phyloP scores from a whole-genome alignment of 371 early-diverging fungal species.

The Rhizopus delemar region DNA sequence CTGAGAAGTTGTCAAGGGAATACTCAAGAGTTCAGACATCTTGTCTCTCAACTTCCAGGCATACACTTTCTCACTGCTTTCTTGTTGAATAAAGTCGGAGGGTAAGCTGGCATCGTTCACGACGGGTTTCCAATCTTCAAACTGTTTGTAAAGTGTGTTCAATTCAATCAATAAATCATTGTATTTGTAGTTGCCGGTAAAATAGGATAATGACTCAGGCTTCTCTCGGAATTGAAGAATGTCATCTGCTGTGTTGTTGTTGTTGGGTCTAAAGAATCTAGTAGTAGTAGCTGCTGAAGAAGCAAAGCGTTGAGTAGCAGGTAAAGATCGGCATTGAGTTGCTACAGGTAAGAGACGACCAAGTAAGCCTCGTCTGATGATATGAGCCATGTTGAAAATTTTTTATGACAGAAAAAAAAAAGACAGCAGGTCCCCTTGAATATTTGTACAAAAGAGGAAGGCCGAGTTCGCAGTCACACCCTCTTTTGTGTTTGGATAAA shows the following conservation, averaged over 20 bases:
- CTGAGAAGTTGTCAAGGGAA: slow-evolving; percentile 66
- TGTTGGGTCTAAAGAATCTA: background rate
- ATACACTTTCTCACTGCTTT: slow-evolving; percentile 26
- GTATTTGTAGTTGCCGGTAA: slow-evolving; percentile 85
- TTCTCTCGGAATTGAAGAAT: slow-evolving; percentile 22
- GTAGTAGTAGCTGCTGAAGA: background rate
- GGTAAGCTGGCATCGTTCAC: background rate
- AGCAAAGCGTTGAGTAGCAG: background rate
- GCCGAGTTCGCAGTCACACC: background rate
- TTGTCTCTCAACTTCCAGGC: slow-evolving; percentile 60
- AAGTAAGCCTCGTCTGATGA: background rate
- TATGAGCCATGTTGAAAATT: background rate
- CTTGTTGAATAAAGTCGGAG: background rate
- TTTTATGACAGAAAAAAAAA: background rate
- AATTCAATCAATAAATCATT: slow-evolving; percentile 73
- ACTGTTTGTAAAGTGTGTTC: slow-evolving; percentile 62
- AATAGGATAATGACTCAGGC: slow-evolving; percentile 77
- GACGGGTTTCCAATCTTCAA: slow-evolving; percentile 34
- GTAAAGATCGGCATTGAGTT: background rate
- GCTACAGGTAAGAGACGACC: background rate
- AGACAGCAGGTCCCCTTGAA: background rate
- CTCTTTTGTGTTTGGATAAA: background rate
- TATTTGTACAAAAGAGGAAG: background rate
- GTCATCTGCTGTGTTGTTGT: background rate
- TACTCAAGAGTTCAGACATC: slow-evolving; percentile 55